Evolutionary conservation across 306 rosid species (phyloP), one percentile per base, ranked within the genome.

Genomic region (Cucumis hystrix): DNA sequence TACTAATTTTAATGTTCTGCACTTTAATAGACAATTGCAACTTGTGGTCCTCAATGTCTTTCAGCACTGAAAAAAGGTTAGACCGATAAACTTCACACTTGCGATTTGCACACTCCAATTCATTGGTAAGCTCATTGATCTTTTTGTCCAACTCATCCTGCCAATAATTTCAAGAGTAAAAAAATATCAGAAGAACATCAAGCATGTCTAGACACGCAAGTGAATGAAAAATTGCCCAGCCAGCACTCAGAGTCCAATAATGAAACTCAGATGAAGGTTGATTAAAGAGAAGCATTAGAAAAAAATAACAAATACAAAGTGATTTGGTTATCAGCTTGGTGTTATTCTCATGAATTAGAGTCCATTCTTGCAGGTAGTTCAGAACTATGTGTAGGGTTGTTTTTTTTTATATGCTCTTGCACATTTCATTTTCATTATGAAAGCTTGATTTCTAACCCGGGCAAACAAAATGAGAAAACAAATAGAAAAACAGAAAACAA

Each of bases 41-140:
- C 85, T 96, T 96, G 83, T 92, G 98, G 85, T 92, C 99, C 83
- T 96, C 99, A 65, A 96, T 91, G 82, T 96, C 97, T 89, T 96
- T 96, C 86, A 96, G 86, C 87, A 91, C 90, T 2, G 98, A 92
- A 77, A 92, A 92, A 83, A 96, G 86, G 83, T 96, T 96, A 81
- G 98, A 90, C 80, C 99, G 93, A 81, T 96, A 96, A 85, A 91
- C 84, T 78, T 91, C 98, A 80, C 99, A 91, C 85, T 96, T 96
- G 70, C 91, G 85, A 80, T 83, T 91, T 76, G 99, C 91, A 81
- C 67, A 81, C 82, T 84, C 92, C 87, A 96, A 85, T 85, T 96
- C 96, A 66, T 78, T 81, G 25, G 63, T 77, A 78, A 96, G 90
- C 81, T 86, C 91, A 78, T 87, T 84, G 70, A 92, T 86, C 83